These are phyloP conservation scores for Ceratocystis cubensis DNA, from an alignment of 2,329 filamentous ascomycete species.

Conservation along the genomic window DNA sequence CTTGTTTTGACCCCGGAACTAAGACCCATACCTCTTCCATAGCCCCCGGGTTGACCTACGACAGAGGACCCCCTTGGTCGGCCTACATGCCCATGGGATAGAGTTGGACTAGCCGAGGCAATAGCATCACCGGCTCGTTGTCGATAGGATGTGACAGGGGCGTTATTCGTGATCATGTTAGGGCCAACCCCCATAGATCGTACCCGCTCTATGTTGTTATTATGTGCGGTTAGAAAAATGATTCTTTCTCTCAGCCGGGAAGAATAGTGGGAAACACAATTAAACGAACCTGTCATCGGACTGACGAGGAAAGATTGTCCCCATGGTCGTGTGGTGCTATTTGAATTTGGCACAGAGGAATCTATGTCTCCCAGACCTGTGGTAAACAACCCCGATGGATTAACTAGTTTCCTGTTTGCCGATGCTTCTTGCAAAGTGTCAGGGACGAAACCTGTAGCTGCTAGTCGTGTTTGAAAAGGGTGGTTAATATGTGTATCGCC, in stretches of 20 bases:
- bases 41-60: not conserved
- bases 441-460: not conserved
- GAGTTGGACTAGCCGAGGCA: not conserved
- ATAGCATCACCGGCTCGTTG: conserved; percentile 11
- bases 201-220: not conserved
- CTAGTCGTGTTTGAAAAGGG: not conserved
- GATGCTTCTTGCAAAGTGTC: not conserved
- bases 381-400: not conserved
- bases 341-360: not conserved
- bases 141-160: conserved; percentile 20
- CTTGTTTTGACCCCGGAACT: conserved; percentile 22
- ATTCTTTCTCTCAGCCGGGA: not conserved
- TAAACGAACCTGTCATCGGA: not conserved
- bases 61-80: conserved; percentile 8
- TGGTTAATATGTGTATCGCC: conserved; percentile 1
- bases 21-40: conserved; percentile 19
- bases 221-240: not conserved
- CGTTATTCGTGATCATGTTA: conserved; percentile 22
- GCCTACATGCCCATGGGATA: not conserved
- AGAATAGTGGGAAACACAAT: not conserved
- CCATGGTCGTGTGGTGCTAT: not conserved
- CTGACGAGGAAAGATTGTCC: conserved; percentile 1
- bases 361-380: not conserved
- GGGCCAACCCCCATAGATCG: conserved; percentile 28
- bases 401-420: not conserved